A percentile compares a stretch with the other conserved stretches of the same genome.
These are phyloP conservation scores for Pythium pyrilobum DNA, from an alignment of 352 stramenopile species.

Conservation along the genomic window DNA sequence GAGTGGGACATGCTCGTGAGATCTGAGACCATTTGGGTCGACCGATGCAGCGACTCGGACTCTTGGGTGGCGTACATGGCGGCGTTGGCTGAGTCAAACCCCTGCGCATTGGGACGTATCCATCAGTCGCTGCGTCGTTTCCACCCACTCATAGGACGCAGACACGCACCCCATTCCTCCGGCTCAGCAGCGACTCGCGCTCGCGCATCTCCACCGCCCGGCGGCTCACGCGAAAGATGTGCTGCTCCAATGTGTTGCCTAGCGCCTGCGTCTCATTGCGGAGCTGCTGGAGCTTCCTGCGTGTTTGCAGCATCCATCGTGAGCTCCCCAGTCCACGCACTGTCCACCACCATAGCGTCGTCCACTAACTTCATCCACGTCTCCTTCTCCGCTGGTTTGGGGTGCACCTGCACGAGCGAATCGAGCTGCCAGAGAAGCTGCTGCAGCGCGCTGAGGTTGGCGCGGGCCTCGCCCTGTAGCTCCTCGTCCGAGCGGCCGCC, in stretches of 20 bases:
- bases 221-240: slow-evolving; percentile 64
- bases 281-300: slow-evolving; percentile 68
- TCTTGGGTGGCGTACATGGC: slow-evolving; percentile 76
- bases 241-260: slow-evolving; percentile 66
- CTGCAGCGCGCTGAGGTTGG: slow-evolving; percentile 66
- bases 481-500: slow-evolving; percentile 48
- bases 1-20: slow-evolving; percentile 66
- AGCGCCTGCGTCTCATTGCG: slow-evolving; percentile 64
- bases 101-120: slow-evolving; percentile 14
- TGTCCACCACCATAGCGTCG: background rate
- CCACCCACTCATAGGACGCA: background rate
- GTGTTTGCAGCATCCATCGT: background rate
- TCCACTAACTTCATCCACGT: slow-evolving; percentile 65
- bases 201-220: slow-evolving; percentile 65
- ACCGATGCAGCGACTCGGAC: slow-evolving; percentile 70
- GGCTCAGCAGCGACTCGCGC: slow-evolving; percentile 68
- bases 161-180: slow-evolving; percentile 40
- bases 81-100: slow-evolving; percentile 60
- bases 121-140: background rate
- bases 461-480: slow-evolving; percentile 59
- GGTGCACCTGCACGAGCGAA: slow-evolving; percentile 63
- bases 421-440: slow-evolving; percentile 80
- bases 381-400: slow-evolving; percentile 44
- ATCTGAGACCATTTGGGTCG: slow-evolving; percentile 78
- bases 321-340: background rate